Percentiles rank a stretch among this genome's conserved stretches.
These are phyloP conservation scores for Diaporthe sp. DNA, from an alignment of 2,329 filamentous ascomycete genomes.

Conservation along the genomic window DNA sequence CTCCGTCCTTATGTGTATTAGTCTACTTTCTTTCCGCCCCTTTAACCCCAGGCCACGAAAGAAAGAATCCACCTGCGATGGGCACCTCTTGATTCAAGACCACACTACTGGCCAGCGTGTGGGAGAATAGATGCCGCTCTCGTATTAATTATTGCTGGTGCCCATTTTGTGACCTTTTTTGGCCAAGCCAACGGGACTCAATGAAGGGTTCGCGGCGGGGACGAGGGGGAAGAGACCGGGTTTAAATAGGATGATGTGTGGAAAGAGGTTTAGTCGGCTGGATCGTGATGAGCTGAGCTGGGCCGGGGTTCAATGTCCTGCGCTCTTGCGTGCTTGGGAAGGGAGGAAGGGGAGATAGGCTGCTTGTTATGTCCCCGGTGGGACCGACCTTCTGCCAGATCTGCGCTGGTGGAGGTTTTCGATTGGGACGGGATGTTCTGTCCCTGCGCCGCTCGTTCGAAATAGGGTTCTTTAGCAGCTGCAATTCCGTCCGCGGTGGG, in stretches of 20 bases:
- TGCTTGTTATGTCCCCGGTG: conserved; percentile 12
- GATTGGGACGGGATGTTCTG: not conserved
- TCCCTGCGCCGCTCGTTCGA: not conserved
- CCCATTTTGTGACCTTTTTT: not conserved
- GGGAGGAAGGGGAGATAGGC: not conserved
- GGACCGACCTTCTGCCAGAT: not conserved
- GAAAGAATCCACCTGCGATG: conserved; percentile 4
- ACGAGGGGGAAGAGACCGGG: not conserved
- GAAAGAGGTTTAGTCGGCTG: not conserved
- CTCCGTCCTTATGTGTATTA: no score
- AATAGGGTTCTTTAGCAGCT: no score
- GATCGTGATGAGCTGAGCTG: not conserved
- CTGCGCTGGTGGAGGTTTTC: not conserved
- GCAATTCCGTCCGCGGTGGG: not conserved
- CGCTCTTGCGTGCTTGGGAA: conserved; percentile 1
- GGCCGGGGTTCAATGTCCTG: not conserved
- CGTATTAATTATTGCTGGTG: conserved; percentile 8
- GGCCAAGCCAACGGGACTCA: not conserved
- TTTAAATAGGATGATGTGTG: not conserved
- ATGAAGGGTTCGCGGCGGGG: conserved; percentile 9
- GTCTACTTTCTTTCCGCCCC: not conserved
- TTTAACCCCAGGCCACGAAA: not conserved
- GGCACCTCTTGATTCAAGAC: conserved; percentile 27
- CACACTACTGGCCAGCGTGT: not conserved
- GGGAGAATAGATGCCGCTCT: not conserved